Conservation (phyloP, 495 filamentous ascomycete genomes). For the Hyaloscypha finlandica region DNA sequence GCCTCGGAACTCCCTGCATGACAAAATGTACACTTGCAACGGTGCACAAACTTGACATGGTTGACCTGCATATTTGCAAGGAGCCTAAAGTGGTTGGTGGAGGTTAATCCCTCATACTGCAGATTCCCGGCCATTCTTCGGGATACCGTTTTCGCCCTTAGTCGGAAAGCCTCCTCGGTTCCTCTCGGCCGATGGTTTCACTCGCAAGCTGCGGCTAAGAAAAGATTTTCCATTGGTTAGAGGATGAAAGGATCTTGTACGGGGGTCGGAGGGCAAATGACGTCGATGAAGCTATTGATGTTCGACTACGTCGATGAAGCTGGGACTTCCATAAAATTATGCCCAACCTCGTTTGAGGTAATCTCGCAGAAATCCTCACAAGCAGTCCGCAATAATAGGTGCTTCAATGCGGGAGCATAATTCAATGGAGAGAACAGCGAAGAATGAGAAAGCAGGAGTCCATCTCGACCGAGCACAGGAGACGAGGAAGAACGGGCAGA, state of each 20-base stretch:
- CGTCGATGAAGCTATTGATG: background rate
- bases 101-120: background rate
- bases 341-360: no score
- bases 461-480: no score
- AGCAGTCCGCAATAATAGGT: no score
- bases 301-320: background rate
- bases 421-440: no score
- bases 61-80: background rate
- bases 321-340: no score
- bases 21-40: background rate
- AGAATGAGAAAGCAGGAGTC: no score
- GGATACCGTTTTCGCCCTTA: constrained; percentile 2
- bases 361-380: no score
- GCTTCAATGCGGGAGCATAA: no score
- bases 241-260: background rate
- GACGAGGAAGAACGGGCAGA: no score
- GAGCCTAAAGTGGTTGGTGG: background rate
- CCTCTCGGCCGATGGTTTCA: background rate
- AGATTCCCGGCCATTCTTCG: background rate
- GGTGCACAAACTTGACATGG: background rate
- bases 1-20: constrained; percentile 17
- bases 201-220: background rate
- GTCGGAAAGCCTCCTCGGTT: background rate
- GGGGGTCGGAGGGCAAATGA: background rate
- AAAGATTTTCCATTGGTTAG: background rate